Base-by-base conservation (phyloP, 345 rosid species). In the Cardamine chenopodiifolia region DNA sequence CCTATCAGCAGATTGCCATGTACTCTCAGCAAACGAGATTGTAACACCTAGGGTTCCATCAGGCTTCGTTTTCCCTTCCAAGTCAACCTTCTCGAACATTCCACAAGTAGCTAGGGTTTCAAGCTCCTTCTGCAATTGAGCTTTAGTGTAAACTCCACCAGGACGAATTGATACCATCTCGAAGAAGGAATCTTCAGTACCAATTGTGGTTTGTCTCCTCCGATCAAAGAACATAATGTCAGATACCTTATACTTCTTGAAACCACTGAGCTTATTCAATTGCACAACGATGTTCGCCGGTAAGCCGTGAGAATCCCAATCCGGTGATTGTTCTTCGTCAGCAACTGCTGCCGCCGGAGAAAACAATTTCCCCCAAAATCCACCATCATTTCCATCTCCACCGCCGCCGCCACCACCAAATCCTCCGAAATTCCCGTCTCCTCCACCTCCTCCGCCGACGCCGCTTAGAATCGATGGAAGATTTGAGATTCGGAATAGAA, bases 51-150 rank as follows among this genome's bases (percentile, higher is more conserved):
- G 49, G 23, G 91, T 92, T 52, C 98, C 98, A 25, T 92, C 98
- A 0, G 96, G 88, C 2, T 88, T 90, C 2, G 99, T 84, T 68
- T 85, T 90, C 45, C 89, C 89, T 62, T 92, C 97, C 85, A 96
- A 81, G 22, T 92, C 99, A 15, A 96, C 97, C 64, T 84, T 96
- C 86, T 96, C 98, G 39, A 92, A 96, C 98, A 92, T 96, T n/a
- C 99, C 99, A 28, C 99, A 92, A 6, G 94, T 88, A 34, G 96
- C 93, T 40, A 96, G 83, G 14, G 84, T 85, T 75, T 96, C 97
- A 0, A 96, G 93, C 89, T 96, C 99, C 71, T 90, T 90, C 72
- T 82, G 86, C 15, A 92, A 80, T 76, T 90, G 95, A 3, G 90
- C 70, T 77, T 90, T 96, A 1, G 97, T 89, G 85, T 92, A 96